Evolutionary conservation across 805 yeast species (phyloP).

Genomic region (Nakazawaea pomicola): DNA sequence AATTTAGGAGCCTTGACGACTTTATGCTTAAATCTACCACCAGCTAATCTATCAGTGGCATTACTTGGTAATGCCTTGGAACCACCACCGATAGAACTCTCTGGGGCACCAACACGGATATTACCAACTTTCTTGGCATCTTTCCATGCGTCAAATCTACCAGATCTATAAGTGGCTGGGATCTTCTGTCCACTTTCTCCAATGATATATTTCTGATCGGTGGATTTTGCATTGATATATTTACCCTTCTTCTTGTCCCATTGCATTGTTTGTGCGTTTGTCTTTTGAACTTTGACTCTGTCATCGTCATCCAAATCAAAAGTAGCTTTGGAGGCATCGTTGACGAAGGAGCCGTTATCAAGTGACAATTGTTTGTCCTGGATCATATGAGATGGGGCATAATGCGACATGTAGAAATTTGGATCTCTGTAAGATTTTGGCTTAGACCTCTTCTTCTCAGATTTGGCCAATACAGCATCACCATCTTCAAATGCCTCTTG

Average conservation of each 20-base stretch:
- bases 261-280: conserved; percentile 58
- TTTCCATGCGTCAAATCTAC: conserved; percentile 91
- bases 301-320: conserved; percentile 76
- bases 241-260: conserved; percentile 96
- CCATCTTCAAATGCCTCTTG: conserved; percentile 48
- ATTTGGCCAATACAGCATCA: conserved; percentile 30
- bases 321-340: conserved; percentile 79
- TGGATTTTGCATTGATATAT: conserved; percentile 73
- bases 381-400: conserved; percentile 73
- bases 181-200: conserved; percentile 92
- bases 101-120: conserved; percentile 49
- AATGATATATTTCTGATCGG: conserved; percentile 81
- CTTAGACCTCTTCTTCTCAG: conserved; percentile 24
- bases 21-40: conserved; percentile 66
- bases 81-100: conserved; percentile 27
- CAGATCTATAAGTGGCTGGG: conserved; percentile 88
- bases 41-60: conserved; percentile 23
- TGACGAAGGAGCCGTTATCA: conserved; percentile 58
- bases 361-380: conserved; percentile 74
- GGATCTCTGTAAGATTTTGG: conserved; percentile 68
- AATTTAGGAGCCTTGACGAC: conserved; percentile 74
- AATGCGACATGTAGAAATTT: conserved; percentile 77
- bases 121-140: conserved; percentile 56
- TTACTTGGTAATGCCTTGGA: conserved; percentile 29
- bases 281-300: conserved; percentile 62